phyloP scores from a whole-genome alignment of 1,139 yeast genomes.

The Zhuliangozyma blackwelliae region DNA sequence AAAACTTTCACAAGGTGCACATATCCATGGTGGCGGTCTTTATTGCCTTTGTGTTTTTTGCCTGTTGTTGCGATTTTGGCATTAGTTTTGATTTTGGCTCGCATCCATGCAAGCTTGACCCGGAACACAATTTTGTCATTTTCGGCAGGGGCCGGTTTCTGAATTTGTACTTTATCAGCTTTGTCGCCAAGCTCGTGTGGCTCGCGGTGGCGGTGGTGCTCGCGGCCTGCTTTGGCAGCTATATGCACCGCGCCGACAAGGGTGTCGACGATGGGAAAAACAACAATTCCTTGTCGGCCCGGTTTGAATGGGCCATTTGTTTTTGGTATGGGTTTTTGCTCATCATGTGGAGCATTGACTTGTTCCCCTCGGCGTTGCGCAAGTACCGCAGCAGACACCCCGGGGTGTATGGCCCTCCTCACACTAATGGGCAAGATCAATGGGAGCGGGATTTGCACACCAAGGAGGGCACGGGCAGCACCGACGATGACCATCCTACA shows the following conservation, averaged over 20 bases:
- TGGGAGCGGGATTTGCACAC: conserved; percentile 8
- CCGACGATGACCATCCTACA: conserved; percentile 4
- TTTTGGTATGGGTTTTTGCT: conserved; percentile 78
- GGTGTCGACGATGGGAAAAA: too few relatives aligned
- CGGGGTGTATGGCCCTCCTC: conserved; percentile 9
- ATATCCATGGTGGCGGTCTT: conserved; percentile 68
- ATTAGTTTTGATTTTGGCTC: conserved; percentile 62
- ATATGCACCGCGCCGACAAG: conserved; percentile 22
- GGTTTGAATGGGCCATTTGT: conserved; percentile 79
- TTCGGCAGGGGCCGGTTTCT: conserved; percentile 37
- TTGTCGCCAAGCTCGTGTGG: conserved; percentile 60
- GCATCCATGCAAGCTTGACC: conserved; percentile 38
- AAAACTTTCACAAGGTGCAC: conserved; percentile 57
- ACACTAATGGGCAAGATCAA: too few relatives aligned
- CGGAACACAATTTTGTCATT: conserved; percentile 36
- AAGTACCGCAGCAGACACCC: conserved; percentile 26
- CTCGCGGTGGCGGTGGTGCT: conserved; percentile 60
- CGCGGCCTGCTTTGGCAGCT: conserved; percentile 65
- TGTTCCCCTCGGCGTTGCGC: conserved; percentile 56
- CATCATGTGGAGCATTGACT: conserved; percentile 63
- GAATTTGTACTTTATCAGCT: conserved; percentile 48
- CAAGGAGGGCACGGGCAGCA: not conserved
- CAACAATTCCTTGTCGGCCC: conserved; percentile 40
- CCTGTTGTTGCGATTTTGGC: conserved; percentile 56
- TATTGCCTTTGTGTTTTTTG: conserved; percentile 63